Conservation (phyloP, 2,329 filamentous ascomycete genomes). For the Ophiocordyceps australis region DNA sequence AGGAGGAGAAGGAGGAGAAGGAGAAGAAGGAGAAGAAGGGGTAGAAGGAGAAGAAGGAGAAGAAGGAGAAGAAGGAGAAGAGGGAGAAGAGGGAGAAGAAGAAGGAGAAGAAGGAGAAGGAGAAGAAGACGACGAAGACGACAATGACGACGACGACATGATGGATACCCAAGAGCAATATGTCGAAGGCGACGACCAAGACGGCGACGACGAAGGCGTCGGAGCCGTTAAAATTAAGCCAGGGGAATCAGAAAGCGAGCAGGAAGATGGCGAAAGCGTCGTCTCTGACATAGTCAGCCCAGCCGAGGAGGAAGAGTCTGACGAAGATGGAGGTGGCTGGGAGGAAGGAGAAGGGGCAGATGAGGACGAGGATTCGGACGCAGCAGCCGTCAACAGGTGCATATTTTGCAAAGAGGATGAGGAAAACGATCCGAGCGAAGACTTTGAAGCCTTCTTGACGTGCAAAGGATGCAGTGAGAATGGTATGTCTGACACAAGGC, state of each 20-base stretch:
- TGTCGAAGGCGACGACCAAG: conserved; percentile 14
- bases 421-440: conserved; percentile 64
- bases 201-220: conserved; percentile 34
- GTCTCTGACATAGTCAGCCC: conserved; percentile 26
- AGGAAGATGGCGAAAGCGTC: conserved; percentile 29
- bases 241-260: conserved; percentile 25
- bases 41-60: conserved; percentile 13
- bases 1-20: conserved; percentile 26
- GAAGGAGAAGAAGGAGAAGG: too few species aligned
- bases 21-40: conserved; percentile 21
- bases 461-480: conserved; percentile 68
- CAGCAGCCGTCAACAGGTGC: conserved; percentile 23
- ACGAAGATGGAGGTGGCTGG: conserved; percentile 14
- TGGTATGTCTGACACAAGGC: too few species aligned
- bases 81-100: conserved; percentile 13
- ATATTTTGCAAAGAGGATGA: conserved; percentile 74
- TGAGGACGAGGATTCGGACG: conserved; percentile 38
- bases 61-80: conserved; percentile 20
- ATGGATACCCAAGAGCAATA: too few species aligned
- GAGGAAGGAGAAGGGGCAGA: conserved; percentile 38
- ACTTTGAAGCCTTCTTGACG: conserved; percentile 61
- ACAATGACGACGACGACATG: conserved; percentile 19
- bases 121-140: conserved; percentile 13
- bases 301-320: conserved; percentile 19
- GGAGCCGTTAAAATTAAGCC: conserved; percentile 38